Base-by-base conservation (phyloP, 2,329 filamentous ascomycete genomes). In the Colletotrichum aenigma region DNA sequence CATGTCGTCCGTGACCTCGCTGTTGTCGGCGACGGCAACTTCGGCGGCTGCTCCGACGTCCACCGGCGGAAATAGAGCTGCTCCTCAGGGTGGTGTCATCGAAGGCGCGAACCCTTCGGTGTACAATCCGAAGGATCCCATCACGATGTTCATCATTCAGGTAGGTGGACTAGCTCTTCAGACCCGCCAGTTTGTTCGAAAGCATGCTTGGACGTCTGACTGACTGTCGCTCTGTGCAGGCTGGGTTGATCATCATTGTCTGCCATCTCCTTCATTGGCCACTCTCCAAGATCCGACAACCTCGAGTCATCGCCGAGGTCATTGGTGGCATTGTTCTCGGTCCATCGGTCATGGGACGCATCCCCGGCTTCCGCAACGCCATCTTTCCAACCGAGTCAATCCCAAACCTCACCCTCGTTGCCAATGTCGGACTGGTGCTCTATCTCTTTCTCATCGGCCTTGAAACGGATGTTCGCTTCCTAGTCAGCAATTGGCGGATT, bases 371-470 rank as follows among this genome's bases (percentile, higher is more conserved):
- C 86, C 88, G 91, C 66, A 85, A 88, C 4, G 88, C 93, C 77
- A 96, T 98, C 78, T 98, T 98, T 81, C 95, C 96, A 0, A 81
- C 87, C 0, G 90, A 86, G 1, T 96, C 95, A 3, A 94, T 97
- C 83, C 93, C 95, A 4, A 92, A 93, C 68, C 87, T 98, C 66
- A 93, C 87, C 79, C 90, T 96, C 70, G 94, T 95, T 60, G 95
- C 96, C 60, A 98, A 97, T 79, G 85, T 98, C 5, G 96, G 96
- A 7, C 87, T 98, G 68, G 91, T 97, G 16, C 88, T 98, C 9
- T 98, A 97, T 82, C 87, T 98, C 43, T 98, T 98, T 84, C 88
- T 98, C 74, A 95, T 98, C 28, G 96, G 95, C 3, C 88, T 98
- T 4, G 96, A 98, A 86, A 95, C 96, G 60, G 95, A 98, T 81